Percentiles rank a stretch among this genome's conserved stretches.
These are phyloP conservation scores for Acanthamoeba triangularis DNA, from an alignment of 208 protist species.

Conservation along the genomic window DNA sequence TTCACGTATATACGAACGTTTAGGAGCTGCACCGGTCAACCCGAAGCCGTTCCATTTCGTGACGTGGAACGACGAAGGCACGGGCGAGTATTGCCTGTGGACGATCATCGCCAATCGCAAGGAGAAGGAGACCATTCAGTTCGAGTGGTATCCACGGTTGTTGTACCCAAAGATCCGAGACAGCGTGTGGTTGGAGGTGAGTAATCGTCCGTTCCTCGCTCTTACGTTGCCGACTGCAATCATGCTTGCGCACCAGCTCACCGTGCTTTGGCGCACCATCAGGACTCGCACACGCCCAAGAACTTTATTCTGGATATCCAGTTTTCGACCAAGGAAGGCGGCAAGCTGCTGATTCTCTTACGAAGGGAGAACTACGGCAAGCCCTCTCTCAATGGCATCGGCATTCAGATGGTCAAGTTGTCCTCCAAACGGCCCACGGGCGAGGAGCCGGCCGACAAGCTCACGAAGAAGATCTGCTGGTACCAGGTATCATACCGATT, in stretches of 20 bases:
- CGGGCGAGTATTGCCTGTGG: slow-evolving; percentile 65
- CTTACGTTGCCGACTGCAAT: not conserved
- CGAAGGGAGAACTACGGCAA: slow-evolving; percentile 74
- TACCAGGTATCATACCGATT: slow-evolving; percentile 6
- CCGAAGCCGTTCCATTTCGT: slow-evolving; percentile 58
- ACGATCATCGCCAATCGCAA: slow-evolving; percentile 70
- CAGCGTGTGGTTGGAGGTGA: slow-evolving; percentile 26
- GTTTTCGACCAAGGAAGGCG: slow-evolving; percentile 72
- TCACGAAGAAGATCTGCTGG: slow-evolving; percentile 70
- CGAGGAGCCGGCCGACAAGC: slow-evolving; percentile 1
- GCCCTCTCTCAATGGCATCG: slow-evolving; percentile 54
- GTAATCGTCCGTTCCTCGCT: not conserved
- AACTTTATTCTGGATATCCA: slow-evolving; percentile 75
- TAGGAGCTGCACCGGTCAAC: not conserved
- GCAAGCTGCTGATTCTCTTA: slow-evolving; percentile 55
- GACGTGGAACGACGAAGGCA: slow-evolving; percentile 51
- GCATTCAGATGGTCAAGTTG: slow-evolving; percentile 76
- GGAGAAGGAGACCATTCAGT: slow-evolving; percentile 73
- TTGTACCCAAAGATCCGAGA: slow-evolving; percentile 34
- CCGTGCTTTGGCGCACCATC: no score
- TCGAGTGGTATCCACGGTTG: slow-evolving; percentile 72
- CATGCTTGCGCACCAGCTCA: no score
- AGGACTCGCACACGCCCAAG: slow-evolving; percentile 72
- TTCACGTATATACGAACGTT: not conserved
- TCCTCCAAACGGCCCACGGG: not conserved